Base-by-base conservation (phyloP, 2,329 filamentous ascomycete genomes). In the Diplodia sapinea region DNA sequence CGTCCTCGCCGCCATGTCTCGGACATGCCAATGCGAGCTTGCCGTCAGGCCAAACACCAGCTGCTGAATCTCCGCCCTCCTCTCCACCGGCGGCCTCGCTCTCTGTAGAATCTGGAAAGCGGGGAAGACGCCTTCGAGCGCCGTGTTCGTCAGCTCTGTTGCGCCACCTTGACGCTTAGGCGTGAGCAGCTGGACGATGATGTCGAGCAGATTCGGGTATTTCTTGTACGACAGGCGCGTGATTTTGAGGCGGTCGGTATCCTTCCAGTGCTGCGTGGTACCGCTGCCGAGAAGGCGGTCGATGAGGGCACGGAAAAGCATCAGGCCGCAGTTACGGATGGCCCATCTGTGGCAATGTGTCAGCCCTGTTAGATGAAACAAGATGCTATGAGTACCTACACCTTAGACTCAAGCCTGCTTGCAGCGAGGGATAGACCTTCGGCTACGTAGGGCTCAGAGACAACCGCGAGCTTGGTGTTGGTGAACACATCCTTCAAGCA, bases 401-500 rank as follows among this genome's bases (percentile, higher is more conserved):
- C 88, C 68, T 91, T 86, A 0, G 92, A 95, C 54, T 88, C 90
- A 17, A 99, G 84, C 63, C 91, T 92, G 68, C 86, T 86, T 12
- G 92, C 91, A 1, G 94, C 93, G n/a, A 98, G 84, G 69, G 89
- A 86, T 4, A 99, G 83, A 40, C 90, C 90, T 36, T 87, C 83
- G 9, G 91, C 88, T 8, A 97, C 84, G 72, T 93, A 90, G 0
- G 83, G 82, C 73, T 96, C 92, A 0, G 92, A 91, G 65, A 86
- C 85, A 66, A 88, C 87, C 33, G 91, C 85, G 15, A 98, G 83
- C 61, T 88, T 87, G 0, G 93, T 92, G 71, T 90, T 93, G 68
- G 92, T 94, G 78, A 97, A 95, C 2, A 97, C 89, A 71, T 96
- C 93, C 75, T 95, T 95, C 68, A 99, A 82, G 69, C 92, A 97